Percentiles rank a stretch among this genome's conserved stretches.
Conservation (phyloP, 768 basidiomycete species). For the Naganishia onofrii region DNA sequence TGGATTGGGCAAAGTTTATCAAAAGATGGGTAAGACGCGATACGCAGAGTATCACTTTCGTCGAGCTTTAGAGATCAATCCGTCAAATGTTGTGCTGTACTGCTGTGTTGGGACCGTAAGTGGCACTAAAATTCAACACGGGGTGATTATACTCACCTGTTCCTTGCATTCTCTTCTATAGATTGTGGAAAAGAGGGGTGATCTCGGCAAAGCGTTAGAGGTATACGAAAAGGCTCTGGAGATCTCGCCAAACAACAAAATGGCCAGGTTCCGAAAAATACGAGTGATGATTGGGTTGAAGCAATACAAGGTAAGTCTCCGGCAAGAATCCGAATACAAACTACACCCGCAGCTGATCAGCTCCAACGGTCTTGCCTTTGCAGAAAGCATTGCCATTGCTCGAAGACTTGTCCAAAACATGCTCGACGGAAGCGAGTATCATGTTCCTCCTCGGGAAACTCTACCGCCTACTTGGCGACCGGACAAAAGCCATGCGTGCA, state of each 20-base stretch:
- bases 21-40: constrained; percentile 86
- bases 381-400: constrained; percentile 79
- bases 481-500: constrained; percentile 73
- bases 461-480: constrained; percentile 76
- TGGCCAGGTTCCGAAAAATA: constrained; percentile 89
- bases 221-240: constrained; percentile 77
- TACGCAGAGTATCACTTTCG: constrained; percentile 96
- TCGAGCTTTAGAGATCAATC: constrained; percentile 86
- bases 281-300: constrained; percentile 82
- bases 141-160: background rate
- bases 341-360: background rate
- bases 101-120: constrained; percentile 95
- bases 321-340: background rate
- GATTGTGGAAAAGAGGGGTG: constrained; percentile 83
- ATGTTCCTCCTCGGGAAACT: constrained; percentile 92
- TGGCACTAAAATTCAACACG: constrained; percentile 34
- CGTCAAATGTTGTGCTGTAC: constrained; percentile 88
- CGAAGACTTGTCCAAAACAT: constrained; percentile 71
- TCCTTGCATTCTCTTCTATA: constrained; percentile 51
- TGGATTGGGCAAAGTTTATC: constrained; percentile 94
- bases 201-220: constrained; percentile 69
- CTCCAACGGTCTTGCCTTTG: constrained; percentile 36
- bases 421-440: constrained; percentile 94
- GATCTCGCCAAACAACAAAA: constrained; percentile 79
- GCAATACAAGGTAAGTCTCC: constrained; percentile 69